Conservation (phyloP, 768 basidiomycete genomes). For the Clathrus columnatus region DNA sequence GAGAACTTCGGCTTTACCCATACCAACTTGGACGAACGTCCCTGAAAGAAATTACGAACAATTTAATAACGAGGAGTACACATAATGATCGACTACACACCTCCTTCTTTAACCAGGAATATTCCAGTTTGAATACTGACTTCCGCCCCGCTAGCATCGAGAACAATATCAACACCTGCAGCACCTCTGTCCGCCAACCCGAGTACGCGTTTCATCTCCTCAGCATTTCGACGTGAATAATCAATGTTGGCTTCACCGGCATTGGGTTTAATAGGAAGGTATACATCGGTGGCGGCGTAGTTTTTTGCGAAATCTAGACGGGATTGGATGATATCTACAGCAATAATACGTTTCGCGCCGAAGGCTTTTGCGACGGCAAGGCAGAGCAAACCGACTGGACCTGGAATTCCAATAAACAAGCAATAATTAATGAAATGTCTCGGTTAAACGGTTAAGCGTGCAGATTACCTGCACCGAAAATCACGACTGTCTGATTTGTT, state of each 20-base stretch:
- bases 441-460: background rate
- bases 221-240: constrained; percentile 68
- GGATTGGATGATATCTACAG: constrained; percentile 65
- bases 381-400: constrained; percentile 76
- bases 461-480: constrained; percentile 56
- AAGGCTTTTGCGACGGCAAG: constrained; percentile 96
- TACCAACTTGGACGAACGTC: constrained; percentile 60
- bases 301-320: constrained; percentile 81
- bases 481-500: constrained; percentile 64
- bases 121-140: constrained; percentile 84
- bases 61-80: background rate
- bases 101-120: constrained; percentile 66
- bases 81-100: constrained; percentile 25
- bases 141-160: constrained; percentile 92
- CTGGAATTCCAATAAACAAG: constrained; percentile 20
- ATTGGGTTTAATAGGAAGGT: constrained; percentile 49
- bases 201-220: constrained; percentile 53
- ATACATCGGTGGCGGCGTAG: constrained; percentile 77
- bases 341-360: constrained; percentile 77
- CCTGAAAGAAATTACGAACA: constrained; percentile 11
- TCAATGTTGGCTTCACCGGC: constrained; percentile 58
- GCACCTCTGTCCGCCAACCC: constrained; percentile 64
- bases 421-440: background rate
- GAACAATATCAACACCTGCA: constrained; percentile 70
- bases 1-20: constrained; percentile 69